These are phyloP conservation scores for Rhodotorula sp. DNA, from an alignment of 1,284 basidiomycete genomes.

Conservation along the genomic window DNA sequence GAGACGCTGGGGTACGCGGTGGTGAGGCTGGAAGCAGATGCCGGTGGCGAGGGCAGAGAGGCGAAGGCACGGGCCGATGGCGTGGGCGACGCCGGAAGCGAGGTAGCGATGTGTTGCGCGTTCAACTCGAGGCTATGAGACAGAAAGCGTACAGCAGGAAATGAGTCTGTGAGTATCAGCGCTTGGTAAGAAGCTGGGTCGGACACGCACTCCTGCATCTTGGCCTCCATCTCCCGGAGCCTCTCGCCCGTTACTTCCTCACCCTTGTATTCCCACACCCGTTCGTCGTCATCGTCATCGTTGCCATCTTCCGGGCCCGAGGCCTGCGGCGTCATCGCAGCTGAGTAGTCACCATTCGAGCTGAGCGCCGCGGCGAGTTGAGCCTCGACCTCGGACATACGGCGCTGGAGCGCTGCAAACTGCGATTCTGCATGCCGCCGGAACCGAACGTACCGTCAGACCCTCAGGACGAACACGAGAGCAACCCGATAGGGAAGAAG, in stretches of 20 bases:
- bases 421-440: conserved; percentile 22
- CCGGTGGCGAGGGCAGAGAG: background rate
- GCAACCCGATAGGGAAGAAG: too few species aligned
- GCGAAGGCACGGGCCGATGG: conserved; percentile 1
- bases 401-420: conserved; percentile 28
- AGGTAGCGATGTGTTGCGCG: background rate
- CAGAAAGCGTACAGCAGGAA: background rate
- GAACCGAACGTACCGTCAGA: background rate
- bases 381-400: conserved; percentile 30
- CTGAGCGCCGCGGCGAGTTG: conserved; percentile 15
- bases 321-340: background rate
- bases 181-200: background rate
- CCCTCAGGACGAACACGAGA: background rate
- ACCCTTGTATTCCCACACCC: background rate
- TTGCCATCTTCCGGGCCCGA: background rate
- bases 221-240: background rate
- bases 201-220: conserved; percentile 9
- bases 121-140: conserved; percentile 12
- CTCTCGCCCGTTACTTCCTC: background rate
- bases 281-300: background rate
- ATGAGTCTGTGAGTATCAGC: background rate
- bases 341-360: background rate
- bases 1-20: background rate
- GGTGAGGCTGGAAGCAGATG: conserved; percentile 1
- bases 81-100: conserved; percentile 8